A percentile compares a stretch with the other conserved stretches of the same genome.
phyloP scores from a whole-genome alignment of 148 eudicot genomes.

The Fagopyrum tataricum region DNA sequence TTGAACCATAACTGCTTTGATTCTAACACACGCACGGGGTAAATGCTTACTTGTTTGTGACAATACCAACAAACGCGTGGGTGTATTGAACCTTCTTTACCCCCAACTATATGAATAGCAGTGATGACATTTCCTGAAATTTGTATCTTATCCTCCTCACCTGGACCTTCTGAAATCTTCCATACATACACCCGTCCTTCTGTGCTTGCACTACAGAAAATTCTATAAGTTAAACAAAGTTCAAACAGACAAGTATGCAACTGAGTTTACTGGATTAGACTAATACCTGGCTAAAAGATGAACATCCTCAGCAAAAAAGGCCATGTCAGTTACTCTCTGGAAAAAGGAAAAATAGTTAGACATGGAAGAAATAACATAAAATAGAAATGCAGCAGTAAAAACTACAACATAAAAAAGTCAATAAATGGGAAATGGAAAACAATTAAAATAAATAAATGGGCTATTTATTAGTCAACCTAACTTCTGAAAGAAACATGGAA shows the following conservation, averaged over 20 bases:
- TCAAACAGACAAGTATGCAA: neutral
- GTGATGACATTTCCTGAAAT: conserved; percentile 67
- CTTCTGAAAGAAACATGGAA: too few species aligned
- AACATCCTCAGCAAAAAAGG: conserved; percentile 97
- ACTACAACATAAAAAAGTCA: neutral
- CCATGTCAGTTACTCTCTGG: conserved; percentile 99
- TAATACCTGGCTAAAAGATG: conserved; percentile 92
- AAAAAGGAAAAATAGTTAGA: neutral
- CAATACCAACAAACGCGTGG: conserved; percentile 99
- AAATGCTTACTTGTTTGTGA: conserved; percentile 73
- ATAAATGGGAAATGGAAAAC: neutral
- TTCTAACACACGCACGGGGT: neutral
- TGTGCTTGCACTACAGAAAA: conserved; percentile 68
- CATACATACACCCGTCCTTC: conserved; percentile 93
- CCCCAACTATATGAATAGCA: conserved; percentile 73
- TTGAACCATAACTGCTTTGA: neutral
- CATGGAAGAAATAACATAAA: neutral
- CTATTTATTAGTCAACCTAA: too few species aligned
- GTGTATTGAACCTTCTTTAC: conserved; percentile 61
- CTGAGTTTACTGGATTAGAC: conserved; percentile 4
- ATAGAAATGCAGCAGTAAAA: neutral
- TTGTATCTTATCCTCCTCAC: conserved; percentile 80
- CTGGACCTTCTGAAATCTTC: conserved; percentile 87
- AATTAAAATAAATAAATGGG: too few species aligned
- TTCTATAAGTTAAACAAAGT: conserved; percentile 16